Conservation (phyloP, 306 rosid genomes). For the Cicer arietinum region DNA sequence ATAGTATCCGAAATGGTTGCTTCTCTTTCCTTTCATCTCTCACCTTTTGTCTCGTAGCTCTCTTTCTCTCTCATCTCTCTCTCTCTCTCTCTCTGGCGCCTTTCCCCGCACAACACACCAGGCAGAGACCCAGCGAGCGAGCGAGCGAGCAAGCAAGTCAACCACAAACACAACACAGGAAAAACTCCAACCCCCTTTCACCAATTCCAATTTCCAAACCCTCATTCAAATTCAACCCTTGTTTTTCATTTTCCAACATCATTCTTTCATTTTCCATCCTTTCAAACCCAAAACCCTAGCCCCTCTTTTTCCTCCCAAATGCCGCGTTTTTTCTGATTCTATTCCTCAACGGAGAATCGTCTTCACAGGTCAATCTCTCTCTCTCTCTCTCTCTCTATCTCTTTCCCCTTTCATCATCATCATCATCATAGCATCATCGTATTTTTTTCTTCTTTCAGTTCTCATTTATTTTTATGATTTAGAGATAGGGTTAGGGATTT, state of each 20-base stretch:
- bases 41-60: constrained; percentile 9
- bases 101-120: constrained; percentile 38
- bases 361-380: constrained; percentile 45
- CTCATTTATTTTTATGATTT: constrained; percentile 16
- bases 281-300: constrained; percentile 44
- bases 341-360: constrained; percentile 50
- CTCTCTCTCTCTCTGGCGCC: constrained; percentile 21
- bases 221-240: neutral
- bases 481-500: constrained; percentile 66
- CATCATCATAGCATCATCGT: neutral
- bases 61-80: neutral
- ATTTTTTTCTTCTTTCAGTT: neutral
- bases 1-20: constrained; percentile 46
- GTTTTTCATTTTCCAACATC: neutral
- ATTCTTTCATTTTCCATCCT: neutral
- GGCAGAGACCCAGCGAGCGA: constrained; percentile 41
- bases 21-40: constrained; percentile 25
- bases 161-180: neutral
- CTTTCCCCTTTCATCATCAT: neutral
- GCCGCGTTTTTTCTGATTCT: constrained; percentile 11
- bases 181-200: too few species aligned
- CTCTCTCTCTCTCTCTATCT: too few species aligned
- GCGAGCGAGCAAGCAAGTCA: neutral
- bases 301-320: neutral
- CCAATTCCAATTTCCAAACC: neutral